Evolutionary conservation across 148 eudicot species (phyloP).

Genomic region (Hydrangea macrophylla): DNA sequence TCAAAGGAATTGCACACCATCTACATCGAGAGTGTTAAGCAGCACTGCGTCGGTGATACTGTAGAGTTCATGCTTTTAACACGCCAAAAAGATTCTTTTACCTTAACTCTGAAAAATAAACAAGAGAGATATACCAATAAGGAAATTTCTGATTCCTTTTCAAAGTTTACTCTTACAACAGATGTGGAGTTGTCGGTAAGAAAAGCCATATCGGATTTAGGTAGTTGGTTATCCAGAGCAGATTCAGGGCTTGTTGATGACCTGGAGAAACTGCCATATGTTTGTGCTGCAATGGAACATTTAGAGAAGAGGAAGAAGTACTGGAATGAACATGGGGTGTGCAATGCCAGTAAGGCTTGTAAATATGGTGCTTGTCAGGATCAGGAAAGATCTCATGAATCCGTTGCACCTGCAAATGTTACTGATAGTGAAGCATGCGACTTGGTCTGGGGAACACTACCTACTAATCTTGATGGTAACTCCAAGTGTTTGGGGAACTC

Average conservation of each 20-base stretch:
- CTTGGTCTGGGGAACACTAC: conserved; percentile 14
- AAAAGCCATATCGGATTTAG: conserved; percentile 73
- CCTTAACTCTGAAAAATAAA: conserved; percentile 44
- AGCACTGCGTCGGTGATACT: conserved; percentile 50
- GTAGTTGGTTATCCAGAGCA: conserved; percentile 89
- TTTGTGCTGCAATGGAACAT: conserved; percentile 86
- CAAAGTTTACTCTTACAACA: conserved; percentile 76
- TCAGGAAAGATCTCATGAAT: conserved; percentile 13
- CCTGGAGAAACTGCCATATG: conserved; percentile 91
- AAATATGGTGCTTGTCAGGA: conserved; percentile 24
- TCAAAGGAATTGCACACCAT: conserved; percentile 80
- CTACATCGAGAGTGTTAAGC: conserved; percentile 71
- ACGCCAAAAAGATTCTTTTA: conserved; percentile 70
- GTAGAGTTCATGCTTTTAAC: conserved; percentile 72
- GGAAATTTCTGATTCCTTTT: conserved; percentile 51
- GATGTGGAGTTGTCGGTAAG: conserved; percentile 89
- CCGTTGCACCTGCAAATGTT: conserved; percentile 22
- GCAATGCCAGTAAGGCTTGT: conserved; percentile 17
- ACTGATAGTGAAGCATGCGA: conserved; percentile 11
- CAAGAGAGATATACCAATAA: conserved; percentile 26
- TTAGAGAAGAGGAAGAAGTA: conserved; percentile 69
- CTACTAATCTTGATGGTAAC: conserved; percentile 25
- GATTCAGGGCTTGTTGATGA: conserved; percentile 95
- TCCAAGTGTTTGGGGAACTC: conserved; percentile 21
- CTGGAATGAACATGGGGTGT: conserved; percentile 58